phyloP scores from a whole-genome alignment of 2,329 filamentous ascomycete species.

The Penicillium hordei region DNA sequence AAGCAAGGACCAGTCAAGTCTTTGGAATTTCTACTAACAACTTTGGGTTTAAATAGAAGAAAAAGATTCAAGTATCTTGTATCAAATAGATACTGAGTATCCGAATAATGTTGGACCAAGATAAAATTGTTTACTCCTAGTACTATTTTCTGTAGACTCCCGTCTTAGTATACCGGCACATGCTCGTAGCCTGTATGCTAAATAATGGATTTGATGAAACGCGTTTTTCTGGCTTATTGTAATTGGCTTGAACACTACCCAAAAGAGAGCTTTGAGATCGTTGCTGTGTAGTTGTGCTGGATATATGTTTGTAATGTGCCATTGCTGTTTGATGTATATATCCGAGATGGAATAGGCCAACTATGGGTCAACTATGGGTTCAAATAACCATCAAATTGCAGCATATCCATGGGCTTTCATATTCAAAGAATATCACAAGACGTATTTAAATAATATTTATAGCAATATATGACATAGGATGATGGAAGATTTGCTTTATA shows the following conservation, averaged over 20 bases:
- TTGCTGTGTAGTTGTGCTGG: not conserved
- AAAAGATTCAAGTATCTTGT: not conserved
- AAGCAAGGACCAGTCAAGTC: not conserved
- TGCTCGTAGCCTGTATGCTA: not conserved
- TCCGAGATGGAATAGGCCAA: not conserved
- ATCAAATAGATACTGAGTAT: not conserved
- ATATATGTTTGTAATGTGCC: not conserved
- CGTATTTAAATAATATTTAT: not conserved
- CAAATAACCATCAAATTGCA: not conserved
- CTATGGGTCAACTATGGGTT: too few species aligned
- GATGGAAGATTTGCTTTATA: not conserved
- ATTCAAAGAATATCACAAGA: too few species aligned
- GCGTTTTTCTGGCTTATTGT: not conserved
- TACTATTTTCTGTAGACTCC: not conserved
- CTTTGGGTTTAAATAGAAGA: not conserved
- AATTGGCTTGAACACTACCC: not conserved
- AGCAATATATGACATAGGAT: not conserved
- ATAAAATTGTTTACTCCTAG: not conserved
- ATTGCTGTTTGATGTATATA: constrained; percentile 1
- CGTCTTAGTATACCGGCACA: not conserved
- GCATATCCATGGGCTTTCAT: not conserved
- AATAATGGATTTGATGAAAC: not conserved
- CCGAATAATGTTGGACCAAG: too few species aligned
- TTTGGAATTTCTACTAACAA: not conserved
- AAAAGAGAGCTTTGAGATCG: not conserved